These are phyloP conservation scores for Acacia pycnantha DNA, from an alignment of 331 rosid species.

Conservation along the genomic window DNA sequence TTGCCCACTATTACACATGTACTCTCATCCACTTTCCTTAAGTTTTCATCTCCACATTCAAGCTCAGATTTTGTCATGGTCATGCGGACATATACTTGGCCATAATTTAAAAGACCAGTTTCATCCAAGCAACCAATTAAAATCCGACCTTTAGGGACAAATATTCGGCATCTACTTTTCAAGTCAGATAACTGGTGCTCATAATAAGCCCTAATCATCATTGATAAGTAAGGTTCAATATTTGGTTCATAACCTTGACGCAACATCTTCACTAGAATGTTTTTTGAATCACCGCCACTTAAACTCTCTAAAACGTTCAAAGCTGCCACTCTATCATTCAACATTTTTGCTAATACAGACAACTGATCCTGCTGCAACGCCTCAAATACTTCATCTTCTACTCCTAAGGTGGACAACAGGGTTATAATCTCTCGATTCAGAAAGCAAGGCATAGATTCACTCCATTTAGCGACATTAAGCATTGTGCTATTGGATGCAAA, in stretches of 20 bases:
- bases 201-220: conserved; percentile 86
- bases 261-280: conserved; percentile 78
- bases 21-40: conserved; percentile 59
- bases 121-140: conserved; percentile 94
- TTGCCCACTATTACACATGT: conserved; percentile 65
- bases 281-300: conserved; percentile 57
- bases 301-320: conserved; percentile 63
- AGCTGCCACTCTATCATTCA: conserved; percentile 59
- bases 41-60: conserved; percentile 50
- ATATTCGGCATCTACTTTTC: conserved; percentile 76
- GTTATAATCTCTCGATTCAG: conserved; percentile 85
- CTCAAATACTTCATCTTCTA: conserved; percentile 70
- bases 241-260: conserved; percentile 75
- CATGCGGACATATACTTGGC: conserved; percentile 73
- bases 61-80: conserved; percentile 59
- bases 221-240: conserved; percentile 77
- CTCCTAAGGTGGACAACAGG: conserved; percentile 77
- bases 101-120: conserved; percentile 74
- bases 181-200: conserved; percentile 71
- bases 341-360: conserved; percentile 63
- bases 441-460: conserved; percentile 89
- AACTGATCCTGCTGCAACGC: conserved; percentile 77
- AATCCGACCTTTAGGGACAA: conserved; percentile 77
- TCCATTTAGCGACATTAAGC: conserved; percentile 87
- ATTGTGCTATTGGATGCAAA: conserved; percentile 78